These are phyloP conservation scores for Nadsonia fulvescens DNA, from an alignment of 805 yeast species.

Conservation along the genomic window DNA sequence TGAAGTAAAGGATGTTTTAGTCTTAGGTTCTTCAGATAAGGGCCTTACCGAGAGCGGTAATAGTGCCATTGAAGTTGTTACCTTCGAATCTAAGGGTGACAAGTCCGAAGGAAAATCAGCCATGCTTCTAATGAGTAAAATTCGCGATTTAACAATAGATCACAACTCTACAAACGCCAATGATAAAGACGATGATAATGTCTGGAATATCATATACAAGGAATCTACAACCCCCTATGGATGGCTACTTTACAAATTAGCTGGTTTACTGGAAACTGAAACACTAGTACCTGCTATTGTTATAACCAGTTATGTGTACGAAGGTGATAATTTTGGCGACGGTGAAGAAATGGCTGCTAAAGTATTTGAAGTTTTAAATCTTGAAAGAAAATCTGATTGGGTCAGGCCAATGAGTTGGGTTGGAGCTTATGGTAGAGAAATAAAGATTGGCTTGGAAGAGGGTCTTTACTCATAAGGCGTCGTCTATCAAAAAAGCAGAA, in stretches of 20 bases:
- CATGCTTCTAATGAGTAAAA: too few species aligned
- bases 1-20: conserved; percentile 25
- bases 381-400: conserved; percentile 19
- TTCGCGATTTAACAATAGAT: too few species aligned
- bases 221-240: too few species aligned
- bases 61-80: too few species aligned
- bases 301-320: conserved; percentile 48
- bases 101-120: too few species aligned
- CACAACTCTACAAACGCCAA: too few species aligned
- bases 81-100: too few species aligned
- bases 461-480: conserved; percentile 44
- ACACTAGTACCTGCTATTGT: conserved; percentile 13
- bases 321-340: conserved; percentile 75
- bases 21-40: conserved; percentile 55
- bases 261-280: too few species aligned
- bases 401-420: conserved; percentile 61
- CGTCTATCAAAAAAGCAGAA: too few species aligned
- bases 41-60: conserved; percentile 23
- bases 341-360: conserved; percentile 34
- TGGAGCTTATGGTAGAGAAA: conserved; percentile 64
- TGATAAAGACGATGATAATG: too few species aligned
- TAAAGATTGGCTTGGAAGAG: conserved; percentile 53
- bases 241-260: too few species aligned
- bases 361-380: conserved; percentile 17
- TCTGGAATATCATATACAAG: too few species aligned